phyloP scores from a whole-genome alignment of 208 protist genomes.

The Crithidia thermophila region DNA sequence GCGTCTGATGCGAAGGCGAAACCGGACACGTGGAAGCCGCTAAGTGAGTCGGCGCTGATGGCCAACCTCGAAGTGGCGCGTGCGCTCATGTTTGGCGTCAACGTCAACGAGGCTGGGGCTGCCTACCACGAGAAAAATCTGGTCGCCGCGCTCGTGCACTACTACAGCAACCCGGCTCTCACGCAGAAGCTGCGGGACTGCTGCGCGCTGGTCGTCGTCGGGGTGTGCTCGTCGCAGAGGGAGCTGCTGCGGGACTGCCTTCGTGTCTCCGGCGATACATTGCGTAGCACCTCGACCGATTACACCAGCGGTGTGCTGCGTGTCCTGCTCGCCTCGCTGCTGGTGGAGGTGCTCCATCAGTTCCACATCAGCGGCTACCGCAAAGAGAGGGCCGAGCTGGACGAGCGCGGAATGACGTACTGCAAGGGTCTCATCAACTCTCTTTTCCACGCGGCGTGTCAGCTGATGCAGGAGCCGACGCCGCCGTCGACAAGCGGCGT shows the following conservation, averaged over 20 bases:
- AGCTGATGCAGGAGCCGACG: background rate
- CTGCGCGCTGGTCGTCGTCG: slow-evolving; percentile 29
- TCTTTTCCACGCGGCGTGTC: slow-evolving; percentile 12
- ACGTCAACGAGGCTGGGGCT: slow-evolving; percentile 15
- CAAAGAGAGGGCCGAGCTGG: slow-evolving; percentile 5
- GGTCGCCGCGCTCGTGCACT: slow-evolving; percentile 14
- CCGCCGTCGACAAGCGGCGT: background rate
- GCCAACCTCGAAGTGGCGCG: slow-evolving; percentile 49
- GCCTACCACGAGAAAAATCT: slow-evolving; percentile 20
- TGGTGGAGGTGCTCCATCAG: slow-evolving; percentile 37
- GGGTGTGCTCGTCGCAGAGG: slow-evolving; percentile 16
- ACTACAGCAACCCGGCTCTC: slow-evolving; percentile 22
- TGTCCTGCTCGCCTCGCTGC: slow-evolving; percentile 30
- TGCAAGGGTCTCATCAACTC: slow-evolving; percentile 27
- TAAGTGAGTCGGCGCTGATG: slow-evolving; percentile 60
- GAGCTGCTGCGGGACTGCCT: slow-evolving; percentile 22
- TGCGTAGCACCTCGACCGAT: slow-evolving; percentile 8
- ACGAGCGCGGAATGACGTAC: slow-evolving; percentile 19
- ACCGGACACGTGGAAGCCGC: slow-evolving; percentile 26
- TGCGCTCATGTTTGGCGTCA: slow-evolving; percentile 26
- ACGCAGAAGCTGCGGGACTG: slow-evolving; percentile 32
- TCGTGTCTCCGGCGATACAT: background rate
- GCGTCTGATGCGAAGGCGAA: background rate
- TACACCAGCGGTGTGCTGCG: slow-evolving; percentile 21
- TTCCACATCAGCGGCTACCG: slow-evolving; percentile 30